phyloP scores from a whole-genome alignment of 108 stramenopile species.

The Conticribra guillardii region DNA sequence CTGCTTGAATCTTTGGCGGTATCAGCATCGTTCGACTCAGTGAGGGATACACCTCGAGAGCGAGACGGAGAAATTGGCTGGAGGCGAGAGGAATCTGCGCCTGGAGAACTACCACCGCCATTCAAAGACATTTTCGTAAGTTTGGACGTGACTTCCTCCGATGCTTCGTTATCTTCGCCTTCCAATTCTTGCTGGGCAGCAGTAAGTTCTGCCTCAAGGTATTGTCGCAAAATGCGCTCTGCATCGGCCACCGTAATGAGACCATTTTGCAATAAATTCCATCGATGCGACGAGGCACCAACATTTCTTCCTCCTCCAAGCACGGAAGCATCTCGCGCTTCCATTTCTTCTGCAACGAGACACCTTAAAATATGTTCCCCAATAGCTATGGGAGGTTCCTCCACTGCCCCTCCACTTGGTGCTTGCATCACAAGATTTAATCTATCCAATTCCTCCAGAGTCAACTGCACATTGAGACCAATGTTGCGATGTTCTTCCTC shows the following conservation, averaged over 20 bases:
- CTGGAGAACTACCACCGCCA: conserved; percentile 1
- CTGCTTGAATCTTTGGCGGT: conserved; percentile 34
- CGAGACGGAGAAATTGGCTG: conserved; percentile 37
- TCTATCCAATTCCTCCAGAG: conserved; percentile 82
- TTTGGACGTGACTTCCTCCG: conserved; percentile 54
- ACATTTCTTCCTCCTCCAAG: conserved; percentile 11
- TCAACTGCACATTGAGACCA: conserved; percentile 69
- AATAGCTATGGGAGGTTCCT: conserved; percentile 81
- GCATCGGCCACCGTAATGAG: conserved; percentile 79
- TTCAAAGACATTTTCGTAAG: conserved; percentile 59
- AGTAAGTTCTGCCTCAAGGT: conserved; percentile 72
- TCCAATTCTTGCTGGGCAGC: conserved; percentile 62
- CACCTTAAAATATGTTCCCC: conserved; percentile 73
- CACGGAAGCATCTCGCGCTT: conserved; percentile 17
- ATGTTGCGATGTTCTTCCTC: conserved; percentile 81
- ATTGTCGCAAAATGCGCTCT: conserved; percentile 71
- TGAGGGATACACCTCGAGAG: conserved; percentile 34
- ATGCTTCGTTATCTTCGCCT: conserved; percentile 47
- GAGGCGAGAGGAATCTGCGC: conserved; percentile 10
- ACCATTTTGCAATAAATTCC: conserved; percentile 55
- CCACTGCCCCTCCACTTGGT: conserved; percentile 79
- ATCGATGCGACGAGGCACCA: conserved; percentile 16
- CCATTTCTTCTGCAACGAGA: conserved; percentile 54
- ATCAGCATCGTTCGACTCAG: conserved; percentile 24
- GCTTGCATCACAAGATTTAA: conserved; percentile 78